Evolutionary conservation across 495 filamentous ascomycete species (phyloP), one percentile per base, ranked within the genome.

Genomic region (Lepidopterella palustris): DNA sequence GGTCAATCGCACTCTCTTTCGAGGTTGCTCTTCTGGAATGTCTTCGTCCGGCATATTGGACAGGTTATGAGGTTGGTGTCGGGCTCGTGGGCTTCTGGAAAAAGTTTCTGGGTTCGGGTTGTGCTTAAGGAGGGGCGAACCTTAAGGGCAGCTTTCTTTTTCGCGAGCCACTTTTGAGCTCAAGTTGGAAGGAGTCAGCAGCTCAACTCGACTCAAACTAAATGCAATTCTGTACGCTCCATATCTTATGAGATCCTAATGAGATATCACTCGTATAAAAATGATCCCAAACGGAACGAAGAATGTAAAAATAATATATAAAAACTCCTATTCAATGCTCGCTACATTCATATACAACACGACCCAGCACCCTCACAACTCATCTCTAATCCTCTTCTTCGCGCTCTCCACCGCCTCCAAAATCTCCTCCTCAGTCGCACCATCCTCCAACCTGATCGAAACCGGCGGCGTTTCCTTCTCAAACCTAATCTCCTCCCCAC

Each of bases 341-440:
- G 26, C 31, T 28, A 42, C 35, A 42, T 24, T 25, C 28, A 29
- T 24, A 57, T 54, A 57, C 40, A 56, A 4, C 25, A 32, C 4
- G 27, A 45, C 61, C n/a, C n/a, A n/a, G n/a, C n/a, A n/a, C n/a
- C n/a, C n/a, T 60, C 54, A 69, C 51, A 69, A 27, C 50, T 68
- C 69, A 55, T 69, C 64, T 45, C 63, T 60, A 31, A 9, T 24
- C 39, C 11, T 51, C 50, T 54, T 42, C 62, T 52, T 55, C 49
- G 60, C 64, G 21, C 54, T 26, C 13, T 63, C 57, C 54, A 67
- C 63, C 53, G 64, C 62, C 52, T 29, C 55, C 69, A 63, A 45
- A 51, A 73, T 70, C 55, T 73, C 71, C 47, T 71, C 71, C 59
- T 71, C 67, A 9, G 49, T 70, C 10, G 65, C 63, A 56, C 66